phyloP scores from a whole-genome alignment of 179 eudicot genomes.

The Silene noctiflora region DNA sequence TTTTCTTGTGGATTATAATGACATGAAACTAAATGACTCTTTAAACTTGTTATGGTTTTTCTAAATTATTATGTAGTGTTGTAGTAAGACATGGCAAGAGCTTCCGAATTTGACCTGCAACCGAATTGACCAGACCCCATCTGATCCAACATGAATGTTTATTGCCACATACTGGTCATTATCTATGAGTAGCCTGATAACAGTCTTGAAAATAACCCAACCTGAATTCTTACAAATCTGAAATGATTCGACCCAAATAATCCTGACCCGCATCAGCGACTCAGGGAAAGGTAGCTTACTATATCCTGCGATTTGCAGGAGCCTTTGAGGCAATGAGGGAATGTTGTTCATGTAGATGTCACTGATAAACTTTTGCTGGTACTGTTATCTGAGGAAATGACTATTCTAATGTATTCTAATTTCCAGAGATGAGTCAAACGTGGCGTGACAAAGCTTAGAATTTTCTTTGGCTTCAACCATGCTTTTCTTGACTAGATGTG shows the following conservation, averaged over 20 bases:
- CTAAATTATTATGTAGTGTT: no score
- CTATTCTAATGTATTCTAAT: not conserved
- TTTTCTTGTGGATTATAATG: not conserved
- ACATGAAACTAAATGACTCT: not conserved
- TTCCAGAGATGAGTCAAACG: not conserved
- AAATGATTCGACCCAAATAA: no score
- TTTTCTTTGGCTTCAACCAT: not conserved
- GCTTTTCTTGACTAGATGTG: not conserved
- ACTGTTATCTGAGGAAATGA: not conserved
- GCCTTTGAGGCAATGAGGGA: not conserved
- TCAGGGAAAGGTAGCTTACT: not conserved
- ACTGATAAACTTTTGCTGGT: not conserved
- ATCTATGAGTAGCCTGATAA: no score
- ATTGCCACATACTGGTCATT: no score
- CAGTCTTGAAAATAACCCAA: no score
- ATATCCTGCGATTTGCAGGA: not conserved
- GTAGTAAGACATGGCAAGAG: no score
- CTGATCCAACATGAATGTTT: no score
- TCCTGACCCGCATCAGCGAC: no score
- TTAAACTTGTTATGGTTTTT: not conserved
- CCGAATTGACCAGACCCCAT: no score
- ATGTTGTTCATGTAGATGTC: not conserved
- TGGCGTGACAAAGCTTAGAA: not conserved
- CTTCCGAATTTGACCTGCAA: no score
- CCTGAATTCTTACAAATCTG: no score